Conservation (phyloP, 805 yeast species). For the Jamesozyma jinghongensis region DNA sequence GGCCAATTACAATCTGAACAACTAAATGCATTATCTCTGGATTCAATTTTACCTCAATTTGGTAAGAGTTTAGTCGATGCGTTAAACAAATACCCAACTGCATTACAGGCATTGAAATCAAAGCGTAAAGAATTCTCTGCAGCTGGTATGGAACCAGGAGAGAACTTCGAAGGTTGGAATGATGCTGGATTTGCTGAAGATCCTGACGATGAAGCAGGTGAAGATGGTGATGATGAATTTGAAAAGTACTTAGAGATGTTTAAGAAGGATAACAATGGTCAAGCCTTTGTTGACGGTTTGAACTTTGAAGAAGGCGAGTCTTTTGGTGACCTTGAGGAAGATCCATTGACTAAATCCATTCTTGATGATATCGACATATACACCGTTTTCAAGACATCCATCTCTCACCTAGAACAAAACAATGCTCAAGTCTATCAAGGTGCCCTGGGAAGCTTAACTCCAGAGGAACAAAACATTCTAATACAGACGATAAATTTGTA, state of each 20-base stretch:
- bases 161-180: slow-evolving; percentile 23
- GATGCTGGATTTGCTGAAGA: slow-evolving; percentile 29
- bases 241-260: slow-evolving; percentile 43
- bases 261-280: slow-evolving; percentile 35
- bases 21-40: slow-evolving; percentile 29
- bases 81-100: slow-evolving; percentile 58
- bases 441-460: slow-evolving; percentile 34
- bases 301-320: slow-evolving; percentile 37
- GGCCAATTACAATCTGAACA: slow-evolving; percentile 24
- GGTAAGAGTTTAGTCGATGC: slow-evolving; percentile 44
- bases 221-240: slow-evolving; percentile 27
- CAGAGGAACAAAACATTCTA: slow-evolving; percentile 31
- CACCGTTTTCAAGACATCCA: slow-evolving; percentile 49
- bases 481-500: slow-evolving; percentile 1
- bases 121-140: slow-evolving; percentile 47
- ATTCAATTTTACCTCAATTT: slow-evolving; percentile 36
- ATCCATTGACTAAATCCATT: slow-evolving; percentile 68
- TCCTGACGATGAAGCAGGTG: slow-evolving; percentile 28
- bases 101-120: slow-evolving; percentile 56
- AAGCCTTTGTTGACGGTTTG: slow-evolving; percentile 28
- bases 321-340: slow-evolving; percentile 73
- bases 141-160: slow-evolving; percentile 27
- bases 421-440: slow-evolving; percentile 42
- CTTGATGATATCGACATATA: slow-evolving; percentile 71
- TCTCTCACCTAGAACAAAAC: slow-evolving; percentile 39